Base-by-base conservation (phyloP, 352 stramenopile genomes). In the Globisporangium radiosum region DNA sequence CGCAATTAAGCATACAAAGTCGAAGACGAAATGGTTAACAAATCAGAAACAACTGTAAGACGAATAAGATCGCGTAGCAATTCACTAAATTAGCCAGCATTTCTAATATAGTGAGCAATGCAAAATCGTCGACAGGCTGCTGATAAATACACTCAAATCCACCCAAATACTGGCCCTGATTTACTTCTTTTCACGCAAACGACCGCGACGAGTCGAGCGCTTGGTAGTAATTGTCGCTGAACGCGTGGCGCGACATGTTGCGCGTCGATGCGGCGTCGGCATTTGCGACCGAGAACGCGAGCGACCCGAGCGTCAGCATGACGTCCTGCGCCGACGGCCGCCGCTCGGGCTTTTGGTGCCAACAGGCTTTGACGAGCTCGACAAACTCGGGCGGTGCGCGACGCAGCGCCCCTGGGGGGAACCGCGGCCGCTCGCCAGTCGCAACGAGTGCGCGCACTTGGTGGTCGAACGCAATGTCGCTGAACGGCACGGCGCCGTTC, bases 161-260 rank as follows among this genome's bases (percentile, higher is more conserved):
- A 25, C 25, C 25, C 25, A 25, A 25, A 25, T 2, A 25, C 25
- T 25, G 25, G 25, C 25, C 25, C 25, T 1, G 25, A 25, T 13
- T 53, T 8, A 4, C 36, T 50, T 14, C 6, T 14, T 43, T 17
- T 59, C 45, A 74, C 33, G 72, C 45, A 39, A 70, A 86, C 38
- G 77, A 88, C 43, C 79, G 65, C 19, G 72, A 73, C 37, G 80
- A 86, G 57, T 88, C 76, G 57, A 90, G 78, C 15, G 74, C 77
- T 45, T 87, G 72, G 69, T 87, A 88, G 61, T 87, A 87, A 48
- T 78, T 90, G 52, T 87, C 77, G 60, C 75, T 87, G 59, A 88
- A 88, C 36, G 80, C 71, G 19, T 74, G 77, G 3, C 72, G 69
- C 17, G 77, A 69, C 11, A 72, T 87, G 15, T 67, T 63, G 19